Evolutionary conservation across 352 stramenopile species (phyloP), one percentile per base, ranked within the genome.

Genomic region (Pythium folliculosum): DNA sequence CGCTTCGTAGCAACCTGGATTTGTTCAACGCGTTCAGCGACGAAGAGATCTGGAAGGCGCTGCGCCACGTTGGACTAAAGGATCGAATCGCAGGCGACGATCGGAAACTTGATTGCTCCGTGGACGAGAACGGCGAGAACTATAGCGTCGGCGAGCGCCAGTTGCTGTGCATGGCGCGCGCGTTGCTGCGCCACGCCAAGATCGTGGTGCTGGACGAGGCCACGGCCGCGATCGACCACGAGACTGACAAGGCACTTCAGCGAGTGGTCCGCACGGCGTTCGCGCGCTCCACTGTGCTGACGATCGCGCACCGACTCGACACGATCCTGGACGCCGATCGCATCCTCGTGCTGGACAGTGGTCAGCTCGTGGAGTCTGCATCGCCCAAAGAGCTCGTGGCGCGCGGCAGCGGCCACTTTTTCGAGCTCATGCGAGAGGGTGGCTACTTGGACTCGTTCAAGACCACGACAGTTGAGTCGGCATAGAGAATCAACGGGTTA

Each of bases 61-160:
- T 81, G 22, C 62, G 65, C 89, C 40, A 86, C 81, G 67, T 84
- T n/a, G 73, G 77, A 7, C 53, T 86, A 38, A 40, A 8, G 8
- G 70, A 84, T 87, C 96, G 72, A 43, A 83, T 95, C 8, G 22
- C 35, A 12, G 59, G 59, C 23, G 59, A 65, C 9, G 59, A 59
- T 1, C 17, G 21, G 22, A 93, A 87, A 57, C 73, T 98, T 1
- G 72, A 94, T 47, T 78, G 77, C 59, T 37, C 70, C 4, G 87
- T 99, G 6, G 87, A 96, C 44, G 94, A 99, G 65, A 94, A 92
- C 37, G 97, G 97, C 22, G 79, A 79, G 22, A 99, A 99, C 71
- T 98, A 97, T 27, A 94, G 75, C 60, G 90, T 98, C 6, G 56
- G 59, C 37, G 59, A 65, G 48, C 59, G 48, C 1, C 59, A 65